Conservation (phyloP, 2,329 filamentous ascomycete genomes). For the Penicillium occitanis region DNA sequence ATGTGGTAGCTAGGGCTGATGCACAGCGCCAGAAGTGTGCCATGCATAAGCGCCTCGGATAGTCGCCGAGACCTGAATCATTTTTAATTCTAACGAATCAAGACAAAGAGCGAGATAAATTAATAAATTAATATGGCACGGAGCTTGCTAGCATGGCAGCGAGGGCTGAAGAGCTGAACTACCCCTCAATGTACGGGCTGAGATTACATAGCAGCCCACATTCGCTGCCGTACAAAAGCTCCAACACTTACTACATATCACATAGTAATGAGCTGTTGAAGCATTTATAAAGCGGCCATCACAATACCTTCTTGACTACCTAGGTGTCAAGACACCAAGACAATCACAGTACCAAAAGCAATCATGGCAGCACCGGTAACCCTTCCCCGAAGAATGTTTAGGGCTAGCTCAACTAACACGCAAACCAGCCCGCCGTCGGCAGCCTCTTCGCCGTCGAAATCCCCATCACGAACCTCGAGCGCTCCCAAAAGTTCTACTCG, state of each 20-base stretch:
- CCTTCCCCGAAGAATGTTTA: not conserved
- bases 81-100: too few relatives aligned
- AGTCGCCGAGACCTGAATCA: not conserved
- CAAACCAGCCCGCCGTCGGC: constrained; percentile 12
- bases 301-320: not conserved
- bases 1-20: not conserved
- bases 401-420: not conserved
- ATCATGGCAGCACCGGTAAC: constrained; percentile 10
- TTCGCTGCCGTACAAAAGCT: not conserved
- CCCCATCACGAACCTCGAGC: constrained; percentile 12
- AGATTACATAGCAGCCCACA: not conserved
- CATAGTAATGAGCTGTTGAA: not conserved
- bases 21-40: not conserved
- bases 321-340: not conserved
- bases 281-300: not conserved
- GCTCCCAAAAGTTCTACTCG: constrained; percentile 17
- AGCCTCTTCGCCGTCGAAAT: constrained; percentile 18
- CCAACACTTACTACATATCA: not conserved
- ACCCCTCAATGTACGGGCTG: not conserved
- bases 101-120: not conserved
- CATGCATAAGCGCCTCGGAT: not conserved
- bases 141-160: not conserved
- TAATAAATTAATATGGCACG: not conserved
- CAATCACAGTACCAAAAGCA: not conserved
- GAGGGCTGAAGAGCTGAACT: not conserved